Conservation (phyloP, 257 asterid species). For the Primulina eburnea region DNA sequence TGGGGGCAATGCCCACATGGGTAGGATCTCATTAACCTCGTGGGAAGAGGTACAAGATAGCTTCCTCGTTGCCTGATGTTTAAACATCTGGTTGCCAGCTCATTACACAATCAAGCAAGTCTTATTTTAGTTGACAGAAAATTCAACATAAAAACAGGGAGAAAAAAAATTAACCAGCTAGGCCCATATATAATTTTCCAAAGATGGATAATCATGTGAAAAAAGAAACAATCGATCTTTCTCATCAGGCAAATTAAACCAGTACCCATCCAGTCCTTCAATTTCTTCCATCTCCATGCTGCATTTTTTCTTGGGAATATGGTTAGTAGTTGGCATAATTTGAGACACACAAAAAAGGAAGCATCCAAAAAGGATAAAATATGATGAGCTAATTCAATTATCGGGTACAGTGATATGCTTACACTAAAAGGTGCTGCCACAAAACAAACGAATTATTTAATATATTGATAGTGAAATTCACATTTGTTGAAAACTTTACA, state of each 20-base stretch:
- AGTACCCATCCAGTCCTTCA: slow-evolving; percentile 85
- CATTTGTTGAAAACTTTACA: too few relatives aligned
- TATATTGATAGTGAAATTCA: too few relatives aligned
- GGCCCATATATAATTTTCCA: neutral
- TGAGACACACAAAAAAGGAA: neutral
- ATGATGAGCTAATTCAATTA: neutral
- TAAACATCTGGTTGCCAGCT: neutral
- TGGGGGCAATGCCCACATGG: too few relatives aligned
- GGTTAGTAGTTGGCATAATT: slow-evolving; percentile 7
- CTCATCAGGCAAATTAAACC: slow-evolving; percentile 74
- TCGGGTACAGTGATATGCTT: neutral
- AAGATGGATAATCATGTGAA: slow-evolving; percentile 34
- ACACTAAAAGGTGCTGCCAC: too few relatives aligned
- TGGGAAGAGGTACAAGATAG: neutral
- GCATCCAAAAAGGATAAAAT: neutral
- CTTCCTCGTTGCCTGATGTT: neutral
- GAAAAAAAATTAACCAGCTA: too few relatives aligned
- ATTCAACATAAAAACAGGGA: neutral
- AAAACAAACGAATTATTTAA: too few relatives aligned
- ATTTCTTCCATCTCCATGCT: slow-evolving; percentile 92
- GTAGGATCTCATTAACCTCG: too few relatives aligned
- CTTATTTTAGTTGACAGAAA: neutral
- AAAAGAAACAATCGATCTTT: slow-evolving; percentile 47
- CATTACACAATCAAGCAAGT: neutral
- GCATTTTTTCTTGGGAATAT: slow-evolving; percentile 27